Conservation (phyloP, 352 stramenopile genomes). For the Globisporangium paddicum region DNA sequence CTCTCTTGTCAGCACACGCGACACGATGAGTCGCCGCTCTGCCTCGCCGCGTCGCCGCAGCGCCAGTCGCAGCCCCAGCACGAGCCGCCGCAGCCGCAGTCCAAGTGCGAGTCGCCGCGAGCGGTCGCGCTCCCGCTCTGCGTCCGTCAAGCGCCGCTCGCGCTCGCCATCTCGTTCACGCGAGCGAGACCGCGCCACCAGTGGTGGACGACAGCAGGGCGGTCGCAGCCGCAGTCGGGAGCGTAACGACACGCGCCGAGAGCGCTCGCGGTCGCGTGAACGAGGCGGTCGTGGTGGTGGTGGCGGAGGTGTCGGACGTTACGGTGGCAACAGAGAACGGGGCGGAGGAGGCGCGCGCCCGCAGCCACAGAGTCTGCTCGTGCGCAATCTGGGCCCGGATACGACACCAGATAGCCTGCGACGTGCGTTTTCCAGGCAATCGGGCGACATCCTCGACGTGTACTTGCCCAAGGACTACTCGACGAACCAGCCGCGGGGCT, state of each 20-base stretch:
- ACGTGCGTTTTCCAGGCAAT: conserved; percentile 39
- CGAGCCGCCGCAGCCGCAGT: conserved; percentile 24
- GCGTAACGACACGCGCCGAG: conserved; percentile 11
- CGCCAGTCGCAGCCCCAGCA: conserved; percentile 20
- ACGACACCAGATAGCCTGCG: conserved; percentile 37
- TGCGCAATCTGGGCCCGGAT: conserved; percentile 38
- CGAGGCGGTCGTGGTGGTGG: conserved; percentile 3
- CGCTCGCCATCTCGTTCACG: conserved; percentile 34
- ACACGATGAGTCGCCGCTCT: conserved; percentile 38
- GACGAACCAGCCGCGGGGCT: conserved; percentile 58
- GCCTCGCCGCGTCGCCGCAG: conserved; percentile 43
- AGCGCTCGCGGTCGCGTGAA: conserved; percentile 26
- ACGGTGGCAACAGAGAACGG: neutral
- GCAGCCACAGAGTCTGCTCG: conserved; percentile 41
- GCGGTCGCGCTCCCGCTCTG: conserved; percentile 31
- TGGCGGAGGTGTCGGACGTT: conserved; percentile 2
- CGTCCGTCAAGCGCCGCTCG: conserved; percentile 11
- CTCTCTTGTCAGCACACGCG: neutral
- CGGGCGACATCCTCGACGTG: conserved; percentile 55
- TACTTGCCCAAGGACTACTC: conserved; percentile 62
- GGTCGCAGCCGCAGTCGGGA: conserved; percentile 17
- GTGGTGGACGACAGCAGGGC: neutral
- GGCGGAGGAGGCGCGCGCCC: conserved; percentile 10
- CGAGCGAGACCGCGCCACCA: conserved; percentile 19
- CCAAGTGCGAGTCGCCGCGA: conserved; percentile 18